Evolutionary conservation across 345 rosid species (phyloP).

Genomic region (Boechera stricta): DNA sequence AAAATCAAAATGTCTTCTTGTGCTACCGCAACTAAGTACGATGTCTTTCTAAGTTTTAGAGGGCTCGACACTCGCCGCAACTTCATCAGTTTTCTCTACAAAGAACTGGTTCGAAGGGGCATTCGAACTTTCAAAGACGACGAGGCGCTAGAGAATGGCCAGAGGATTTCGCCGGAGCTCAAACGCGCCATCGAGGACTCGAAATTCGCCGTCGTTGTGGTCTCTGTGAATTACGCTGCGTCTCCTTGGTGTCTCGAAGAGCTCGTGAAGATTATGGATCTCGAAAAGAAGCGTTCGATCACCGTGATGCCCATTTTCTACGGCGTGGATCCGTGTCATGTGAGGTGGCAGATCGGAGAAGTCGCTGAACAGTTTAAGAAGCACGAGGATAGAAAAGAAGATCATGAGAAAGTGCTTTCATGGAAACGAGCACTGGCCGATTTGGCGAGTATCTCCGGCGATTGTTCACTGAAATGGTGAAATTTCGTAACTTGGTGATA

Average conservation of each 20-base stretch:
- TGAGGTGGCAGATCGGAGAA: slow-evolving; percentile 26
- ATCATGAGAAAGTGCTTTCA: slow-evolving; percentile 18
- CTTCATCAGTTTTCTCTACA: slow-evolving; percentile 40
- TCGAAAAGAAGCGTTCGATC: background rate
- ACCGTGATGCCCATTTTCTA: slow-evolving; percentile 46
- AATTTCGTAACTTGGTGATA: background rate
- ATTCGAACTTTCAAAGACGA: slow-evolving; percentile 42
- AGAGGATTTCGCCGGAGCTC: slow-evolving; percentile 33
- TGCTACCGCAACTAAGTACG: background rate
- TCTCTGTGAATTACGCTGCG: slow-evolving; percentile 36
- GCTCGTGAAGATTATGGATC: slow-evolving; percentile 37
- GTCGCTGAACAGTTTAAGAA: slow-evolving; percentile 38
- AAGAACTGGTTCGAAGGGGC: slow-evolving; percentile 5
- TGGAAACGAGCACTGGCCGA: slow-evolving; percentile 42
- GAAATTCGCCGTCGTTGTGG: slow-evolving; percentile 31
- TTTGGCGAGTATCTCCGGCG: slow-evolving; percentile 28
- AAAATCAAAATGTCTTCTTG: too few species aligned
- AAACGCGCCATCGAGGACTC: slow-evolving; percentile 39
- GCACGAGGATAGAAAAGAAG: slow-evolving; percentile 24
- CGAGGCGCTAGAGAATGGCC: slow-evolving; percentile 31
- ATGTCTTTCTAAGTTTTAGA: slow-evolving; percentile 47
- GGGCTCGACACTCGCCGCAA: slow-evolving; percentile 41
- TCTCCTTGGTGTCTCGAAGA: slow-evolving; percentile 44
- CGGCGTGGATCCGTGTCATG: slow-evolving; percentile 34
- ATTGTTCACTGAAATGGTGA: slow-evolving; percentile 29